Conservation (phyloP, 2,329 filamentous ascomycete genomes). For the Cordyceps fumosorosea region DNA sequence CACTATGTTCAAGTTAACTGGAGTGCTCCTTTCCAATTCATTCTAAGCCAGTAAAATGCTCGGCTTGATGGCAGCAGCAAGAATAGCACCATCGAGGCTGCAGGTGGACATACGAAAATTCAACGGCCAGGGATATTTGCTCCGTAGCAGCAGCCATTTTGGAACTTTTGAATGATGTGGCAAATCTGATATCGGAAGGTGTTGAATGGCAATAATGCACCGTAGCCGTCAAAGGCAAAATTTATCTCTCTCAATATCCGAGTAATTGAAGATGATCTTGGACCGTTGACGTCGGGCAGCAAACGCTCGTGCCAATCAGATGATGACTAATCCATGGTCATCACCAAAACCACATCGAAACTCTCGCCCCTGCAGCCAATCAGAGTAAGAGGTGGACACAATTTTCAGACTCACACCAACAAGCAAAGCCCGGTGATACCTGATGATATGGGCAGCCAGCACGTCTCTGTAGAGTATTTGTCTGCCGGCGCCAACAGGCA, state of each 20-base stretch:
- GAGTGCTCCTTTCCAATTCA: neutral
- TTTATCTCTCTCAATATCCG: neutral
- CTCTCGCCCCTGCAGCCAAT: constrained; percentile 26
- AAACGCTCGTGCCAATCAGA: neutral
- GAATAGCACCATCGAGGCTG: neutral
- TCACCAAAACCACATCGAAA: neutral
- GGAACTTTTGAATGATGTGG: neutral
- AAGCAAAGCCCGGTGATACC: constrained; percentile 13
- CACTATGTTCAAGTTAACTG: constrained; percentile 45
- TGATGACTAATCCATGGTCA: constrained; percentile 5
- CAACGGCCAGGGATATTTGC: constrained; percentile 57
- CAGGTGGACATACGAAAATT: constrained; percentile 51
- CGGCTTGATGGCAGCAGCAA: neutral
- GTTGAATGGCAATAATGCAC: neutral
- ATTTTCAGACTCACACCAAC: constrained; percentile 28
- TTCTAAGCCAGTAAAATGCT: neutral
- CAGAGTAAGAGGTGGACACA: constrained; percentile 26
- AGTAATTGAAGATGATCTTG: neutral
- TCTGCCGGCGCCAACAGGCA: constrained; percentile 86
- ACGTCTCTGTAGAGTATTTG: constrained; percentile 45
- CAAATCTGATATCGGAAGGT: neutral
- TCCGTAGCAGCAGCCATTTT: constrained; percentile 14
- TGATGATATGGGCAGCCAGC: constrained; percentile 23
- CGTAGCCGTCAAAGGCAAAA: neutral
- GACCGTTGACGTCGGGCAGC: neutral